These are phyloP conservation scores for Aschersonia sp. DNA, from an alignment of 2,329 filamentous ascomycete genomes.

Conservation along the genomic window DNA sequence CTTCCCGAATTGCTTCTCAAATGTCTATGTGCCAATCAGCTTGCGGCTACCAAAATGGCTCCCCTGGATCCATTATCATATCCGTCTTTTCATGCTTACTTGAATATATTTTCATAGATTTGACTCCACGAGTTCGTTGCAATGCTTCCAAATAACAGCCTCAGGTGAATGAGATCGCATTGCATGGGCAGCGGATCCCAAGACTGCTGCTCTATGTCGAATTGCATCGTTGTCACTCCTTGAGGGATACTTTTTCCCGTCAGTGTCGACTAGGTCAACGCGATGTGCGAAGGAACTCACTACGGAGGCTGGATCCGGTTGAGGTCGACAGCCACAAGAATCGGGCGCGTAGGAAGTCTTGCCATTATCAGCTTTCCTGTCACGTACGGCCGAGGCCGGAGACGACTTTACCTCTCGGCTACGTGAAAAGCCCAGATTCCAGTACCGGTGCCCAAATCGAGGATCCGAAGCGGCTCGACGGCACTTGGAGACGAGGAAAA, in stretches of 20 bases:
- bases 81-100: conserved; percentile 28
- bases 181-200: conserved; percentile 40
- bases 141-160: conserved; percentile 67
- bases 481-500: background rate
- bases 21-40: background rate
- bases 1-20: conserved; percentile 34
- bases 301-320: conserved; percentile 23
- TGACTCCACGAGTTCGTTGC: conserved; percentile 50
- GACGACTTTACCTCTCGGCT: conserved; percentile 41
- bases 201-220: conserved; percentile 58
- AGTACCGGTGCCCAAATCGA: conserved; percentile 71
- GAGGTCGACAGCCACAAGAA: conserved; percentile 18
- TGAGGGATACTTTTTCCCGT: conserved; percentile 47
- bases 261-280: conserved; percentile 3
- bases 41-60: background rate
- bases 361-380: too few relatives aligned
- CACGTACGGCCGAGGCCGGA: background rate
- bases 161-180: conserved; percentile 75
- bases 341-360: too few relatives aligned
- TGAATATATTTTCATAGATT: conserved; percentile 56
- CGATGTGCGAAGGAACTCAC: conserved; percentile 11
- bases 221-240: conserved; percentile 39
- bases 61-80: too few relatives aligned
- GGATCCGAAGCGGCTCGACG: conserved; percentile 21
- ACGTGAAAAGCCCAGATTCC: conserved; percentile 88